Percentiles rank a stretch among this genome's conserved stretches.
Evolutionary conservation across 352 stramenopile genomes (phyloP).

Genomic region (Phytopythium oedochilum): DNA sequence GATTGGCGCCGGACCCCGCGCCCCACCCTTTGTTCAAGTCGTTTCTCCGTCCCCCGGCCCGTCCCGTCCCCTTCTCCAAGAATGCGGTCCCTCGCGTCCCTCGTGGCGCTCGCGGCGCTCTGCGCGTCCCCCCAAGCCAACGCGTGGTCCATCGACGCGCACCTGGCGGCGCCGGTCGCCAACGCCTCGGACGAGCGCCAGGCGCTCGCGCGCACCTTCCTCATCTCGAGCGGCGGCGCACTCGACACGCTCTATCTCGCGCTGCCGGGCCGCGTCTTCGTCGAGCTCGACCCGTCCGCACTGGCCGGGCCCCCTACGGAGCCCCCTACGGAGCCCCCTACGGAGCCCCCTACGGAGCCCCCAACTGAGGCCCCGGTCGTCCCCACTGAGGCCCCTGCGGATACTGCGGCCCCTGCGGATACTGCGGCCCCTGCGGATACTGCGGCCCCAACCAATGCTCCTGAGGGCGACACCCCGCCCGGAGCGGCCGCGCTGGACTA

Average conservation of each 20-base stretch:
- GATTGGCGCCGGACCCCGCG: not conserved
- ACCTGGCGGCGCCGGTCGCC: conserved; percentile 15
- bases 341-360: not conserved
- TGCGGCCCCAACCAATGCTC: conserved; percentile 8
- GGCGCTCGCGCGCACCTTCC: conserved; percentile 33
- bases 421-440: too few relatives aligned
- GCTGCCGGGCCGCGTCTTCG: conserved; percentile 50
- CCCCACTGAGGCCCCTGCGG: not conserved
- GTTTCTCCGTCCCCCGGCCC: not conserved
- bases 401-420: conserved; percentile 1
- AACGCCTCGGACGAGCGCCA: conserved; percentile 30
- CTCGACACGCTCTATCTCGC: conserved; percentile 44
- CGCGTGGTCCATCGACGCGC: conserved; percentile 31
- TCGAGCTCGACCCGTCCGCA: conserved; percentile 35
- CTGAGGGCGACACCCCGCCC: not conserved
- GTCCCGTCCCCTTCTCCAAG: not conserved
- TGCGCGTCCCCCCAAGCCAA: not conserved
- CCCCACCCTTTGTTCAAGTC: not conserved
- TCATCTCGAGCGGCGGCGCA: conserved; percentile 31
- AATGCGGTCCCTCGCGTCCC: not conserved
- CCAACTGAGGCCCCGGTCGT: not conserved
- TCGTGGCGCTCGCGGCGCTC: not conserved
- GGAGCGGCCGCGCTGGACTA: conserved; percentile 10
- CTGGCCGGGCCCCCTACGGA: conserved; percentile 6
- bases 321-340: not conserved